These are phyloP conservation scores for Magnusiomyces paraingens DNA, from an alignment of 1,139 yeast genomes.

Conservation along the genomic window DNA sequence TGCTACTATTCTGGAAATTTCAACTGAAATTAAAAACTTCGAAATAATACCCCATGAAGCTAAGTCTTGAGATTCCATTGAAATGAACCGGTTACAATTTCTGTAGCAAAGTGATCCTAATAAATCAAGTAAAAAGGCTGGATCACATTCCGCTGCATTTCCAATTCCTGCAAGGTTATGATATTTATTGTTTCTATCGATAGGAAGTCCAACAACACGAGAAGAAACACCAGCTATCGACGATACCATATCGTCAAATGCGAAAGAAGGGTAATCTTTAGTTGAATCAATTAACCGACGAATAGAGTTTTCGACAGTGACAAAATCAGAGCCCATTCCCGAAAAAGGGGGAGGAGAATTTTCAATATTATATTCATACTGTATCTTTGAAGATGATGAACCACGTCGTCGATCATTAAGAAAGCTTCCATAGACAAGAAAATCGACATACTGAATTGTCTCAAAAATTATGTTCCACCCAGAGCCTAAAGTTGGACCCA, in stretches of 20 bases:
- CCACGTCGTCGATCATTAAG: constrained; percentile 15
- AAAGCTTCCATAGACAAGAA: constrained; percentile 39
- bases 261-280: constrained; percentile 42
- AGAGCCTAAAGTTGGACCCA: constrained; percentile 61
- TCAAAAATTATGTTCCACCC: constrained; percentile 68
- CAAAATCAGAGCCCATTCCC: constrained; percentile 39
- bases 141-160: constrained; percentile 17
- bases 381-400: constrained; percentile 9
- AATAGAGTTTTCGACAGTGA: constrained; percentile 49
- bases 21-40: constrained; percentile 43
- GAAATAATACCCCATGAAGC: constrained; percentile 42
- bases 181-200: neutral
- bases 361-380: constrained; percentile 13
- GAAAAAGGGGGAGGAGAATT: constrained; percentile 21
- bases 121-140: constrained; percentile 24
- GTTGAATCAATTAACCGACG: constrained; percentile 60
- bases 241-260: constrained; percentile 44
- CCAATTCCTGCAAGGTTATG: constrained; percentile 18
- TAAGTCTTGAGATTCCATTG: constrained; percentile 27
- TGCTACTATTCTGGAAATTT: constrained; percentile 35
- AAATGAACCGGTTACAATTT: constrained; percentile 46
- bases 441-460: constrained; percentile 64
- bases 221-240: constrained; percentile 43
- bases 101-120: constrained; percentile 43
- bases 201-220: constrained; percentile 5